Evolutionary conservation across 1,139 yeast species (phyloP).

Genomic region (Candida sanyaensis): DNA sequence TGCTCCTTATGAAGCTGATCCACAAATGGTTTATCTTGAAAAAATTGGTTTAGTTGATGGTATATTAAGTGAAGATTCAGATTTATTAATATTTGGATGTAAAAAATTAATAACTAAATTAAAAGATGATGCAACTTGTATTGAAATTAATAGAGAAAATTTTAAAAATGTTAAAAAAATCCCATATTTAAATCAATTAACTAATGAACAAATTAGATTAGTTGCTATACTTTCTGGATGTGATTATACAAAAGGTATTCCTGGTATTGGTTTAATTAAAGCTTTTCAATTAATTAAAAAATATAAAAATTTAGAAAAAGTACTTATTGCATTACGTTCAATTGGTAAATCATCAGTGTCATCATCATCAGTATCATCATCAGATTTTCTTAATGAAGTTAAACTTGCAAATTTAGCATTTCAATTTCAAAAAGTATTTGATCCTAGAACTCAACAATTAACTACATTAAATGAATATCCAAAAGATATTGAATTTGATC

Average conservation of each 20-base stretch:
- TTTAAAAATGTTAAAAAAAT: constrained; percentile 49
- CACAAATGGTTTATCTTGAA: constrained; percentile 93
- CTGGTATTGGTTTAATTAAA: constrained; percentile 77
- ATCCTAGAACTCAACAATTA: constrained; percentile 54
- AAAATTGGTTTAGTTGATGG: constrained; percentile 76
- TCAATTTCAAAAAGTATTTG: constrained; percentile 81
- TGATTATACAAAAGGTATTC: constrained; percentile 88
- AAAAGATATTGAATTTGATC: constrained; percentile 27
- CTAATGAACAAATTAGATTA: constrained; percentile 62
- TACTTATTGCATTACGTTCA: constrained; percentile 56
- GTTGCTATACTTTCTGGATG: constrained; percentile 93
- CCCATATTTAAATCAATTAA: constrained; percentile 47
- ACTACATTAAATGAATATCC: constrained; percentile 64
- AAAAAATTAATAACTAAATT: constrained; percentile 74
- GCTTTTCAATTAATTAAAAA: constrained; percentile 66
- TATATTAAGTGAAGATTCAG: constrained; percentile 92
- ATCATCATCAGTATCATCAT: too few relatives aligned
- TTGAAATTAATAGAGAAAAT: constrained; percentile 62
- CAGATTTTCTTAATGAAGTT: constrained; percentile 59
- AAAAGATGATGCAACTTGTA: constrained; percentile 73
- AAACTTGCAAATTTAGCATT: constrained; percentile 77
- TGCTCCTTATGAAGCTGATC: constrained; percentile 98
- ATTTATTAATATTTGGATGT: constrained; percentile 88
- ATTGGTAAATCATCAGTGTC: constrained; percentile 68
- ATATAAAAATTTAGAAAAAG: constrained; percentile 52